A percentile compares a stretch with the other conserved stretches of the same genome.
phyloP scores from a whole-genome alignment of 176 grass and related monocot species.

The Rhynchospora pubera region DNA sequence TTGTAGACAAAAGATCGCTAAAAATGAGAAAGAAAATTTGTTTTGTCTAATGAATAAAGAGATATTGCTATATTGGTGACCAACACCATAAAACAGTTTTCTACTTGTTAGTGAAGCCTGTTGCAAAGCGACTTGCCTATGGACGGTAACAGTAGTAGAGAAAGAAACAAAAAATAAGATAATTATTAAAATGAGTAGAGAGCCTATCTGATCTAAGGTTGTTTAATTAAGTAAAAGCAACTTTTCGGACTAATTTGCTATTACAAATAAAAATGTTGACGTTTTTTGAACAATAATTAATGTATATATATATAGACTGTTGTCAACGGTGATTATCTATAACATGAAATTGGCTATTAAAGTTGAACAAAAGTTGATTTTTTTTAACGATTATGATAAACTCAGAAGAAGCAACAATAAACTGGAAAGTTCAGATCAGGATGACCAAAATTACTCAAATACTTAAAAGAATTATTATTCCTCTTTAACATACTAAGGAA shows the following conservation, averaged over 20 bases:
- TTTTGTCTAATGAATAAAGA: conserved; percentile 1
- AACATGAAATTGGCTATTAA: not conserved
- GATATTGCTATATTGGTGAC: not conserved
- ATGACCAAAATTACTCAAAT: not conserved
- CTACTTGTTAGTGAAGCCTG: not conserved
- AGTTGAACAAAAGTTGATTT: not conserved
- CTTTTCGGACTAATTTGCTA: not conserved
- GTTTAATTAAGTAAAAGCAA: not conserved
- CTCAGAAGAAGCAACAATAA: not conserved
- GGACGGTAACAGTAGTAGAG: not conserved
- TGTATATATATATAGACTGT: not conserved
- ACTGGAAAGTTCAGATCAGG: not conserved
- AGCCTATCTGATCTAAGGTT: not conserved
- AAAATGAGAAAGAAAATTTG: conserved; percentile 8
- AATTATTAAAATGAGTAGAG: not conserved
- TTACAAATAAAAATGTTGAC: not conserved
- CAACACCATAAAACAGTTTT: conserved; percentile 6
- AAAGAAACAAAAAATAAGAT: not conserved
- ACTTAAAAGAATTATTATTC: not conserved
- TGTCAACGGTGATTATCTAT: not conserved
- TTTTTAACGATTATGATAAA: not conserved
- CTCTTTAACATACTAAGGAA: not conserved
- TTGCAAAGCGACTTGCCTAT: not conserved
- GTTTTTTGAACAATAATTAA: not conserved
- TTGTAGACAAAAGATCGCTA: not conserved